Evolutionary conservation across 2,329 filamentous ascomycete genomes (phyloP).

Genomic region (Penicillium italicum): DNA sequence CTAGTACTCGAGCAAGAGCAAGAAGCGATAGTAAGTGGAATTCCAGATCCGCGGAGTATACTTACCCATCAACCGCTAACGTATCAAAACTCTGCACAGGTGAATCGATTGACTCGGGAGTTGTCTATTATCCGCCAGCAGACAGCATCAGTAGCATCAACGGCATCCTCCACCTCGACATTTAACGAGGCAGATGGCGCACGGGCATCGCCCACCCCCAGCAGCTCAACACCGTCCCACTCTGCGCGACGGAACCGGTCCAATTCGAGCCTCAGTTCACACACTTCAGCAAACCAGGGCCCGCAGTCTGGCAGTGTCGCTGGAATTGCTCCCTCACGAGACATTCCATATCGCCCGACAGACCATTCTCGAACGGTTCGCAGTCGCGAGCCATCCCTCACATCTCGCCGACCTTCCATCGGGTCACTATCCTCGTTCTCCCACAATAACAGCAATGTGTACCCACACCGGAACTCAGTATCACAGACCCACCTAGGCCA

Average conservation of each 20-base stretch:
- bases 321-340: constrained; percentile 45
- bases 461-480: constrained; percentile 30
- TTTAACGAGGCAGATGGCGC: constrained; percentile 48
- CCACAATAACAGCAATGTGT: constrained; percentile 24
- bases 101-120: constrained; percentile 89
- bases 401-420: constrained; percentile 37
- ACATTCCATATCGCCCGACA: constrained; percentile 31
- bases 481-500: constrained; percentile 28
- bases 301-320: constrained; percentile 37
- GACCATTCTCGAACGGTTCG: constrained; percentile 29
- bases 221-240: constrained; percentile 51
- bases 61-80: background rate
- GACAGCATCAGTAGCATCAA: constrained; percentile 61
- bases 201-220: constrained; percentile 42
- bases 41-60: background rate
- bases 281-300: constrained; percentile 38
- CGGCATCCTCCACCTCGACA: constrained; percentile 54
- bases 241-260: constrained; percentile 56
- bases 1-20: constrained; percentile 91
- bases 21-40: constrained; percentile 72
- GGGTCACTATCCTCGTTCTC: constrained; percentile 29
- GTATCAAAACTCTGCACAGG: constrained; percentile 48
- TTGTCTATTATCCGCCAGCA: constrained; percentile 75
- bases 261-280: constrained; percentile 52
- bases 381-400: constrained; percentile 44